phyloP scores from a whole-genome alignment of 495 filamentous ascomycete genomes.

The Tuber aestivum region DNA sequence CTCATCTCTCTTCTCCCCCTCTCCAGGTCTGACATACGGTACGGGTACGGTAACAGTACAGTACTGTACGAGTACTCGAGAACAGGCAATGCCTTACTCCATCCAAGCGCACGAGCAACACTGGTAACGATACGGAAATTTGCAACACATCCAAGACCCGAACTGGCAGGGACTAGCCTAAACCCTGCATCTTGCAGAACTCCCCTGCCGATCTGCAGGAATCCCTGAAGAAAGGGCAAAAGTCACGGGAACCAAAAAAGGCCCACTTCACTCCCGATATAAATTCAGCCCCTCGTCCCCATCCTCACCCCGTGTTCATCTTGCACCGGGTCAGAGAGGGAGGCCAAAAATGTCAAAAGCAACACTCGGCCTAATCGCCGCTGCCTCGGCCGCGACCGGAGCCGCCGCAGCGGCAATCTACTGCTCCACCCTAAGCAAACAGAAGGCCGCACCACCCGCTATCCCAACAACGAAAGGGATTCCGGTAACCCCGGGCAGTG shows the following conservation, averaged over 20 bases:
- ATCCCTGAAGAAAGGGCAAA: conserved; percentile 7
- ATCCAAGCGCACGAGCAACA: neutral
- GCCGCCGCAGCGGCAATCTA: conserved; percentile 76
- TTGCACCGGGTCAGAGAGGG: neutral
- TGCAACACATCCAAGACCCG: neutral
- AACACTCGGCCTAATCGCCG: conserved; percentile 81
- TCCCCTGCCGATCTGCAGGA: neutral
- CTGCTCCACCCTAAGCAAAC: conserved; percentile 46
- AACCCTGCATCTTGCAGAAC: neutral
- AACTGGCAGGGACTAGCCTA: neutral
- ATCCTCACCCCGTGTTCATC: neutral
- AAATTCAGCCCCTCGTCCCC: neutral
- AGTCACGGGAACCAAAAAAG: conserved; percentile 9
- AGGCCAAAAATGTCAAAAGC: conserved; percentile 65
- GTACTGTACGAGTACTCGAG: too few relatives aligned
- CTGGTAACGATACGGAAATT: too few relatives aligned
- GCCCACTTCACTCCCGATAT: neutral
- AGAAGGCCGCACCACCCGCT: conserved; percentile 24
- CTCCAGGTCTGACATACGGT: neutral
- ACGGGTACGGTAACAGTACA: too few relatives aligned
- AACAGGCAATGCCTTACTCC: too few relatives aligned
- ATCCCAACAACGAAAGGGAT: conserved; percentile 18
- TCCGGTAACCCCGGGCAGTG: neutral
- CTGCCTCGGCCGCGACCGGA: conserved; percentile 79
- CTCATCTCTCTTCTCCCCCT: neutral